Evolutionary conservation across 768 basidiomycete species (phyloP).

Genomic region (Mycena filopes): DNA sequence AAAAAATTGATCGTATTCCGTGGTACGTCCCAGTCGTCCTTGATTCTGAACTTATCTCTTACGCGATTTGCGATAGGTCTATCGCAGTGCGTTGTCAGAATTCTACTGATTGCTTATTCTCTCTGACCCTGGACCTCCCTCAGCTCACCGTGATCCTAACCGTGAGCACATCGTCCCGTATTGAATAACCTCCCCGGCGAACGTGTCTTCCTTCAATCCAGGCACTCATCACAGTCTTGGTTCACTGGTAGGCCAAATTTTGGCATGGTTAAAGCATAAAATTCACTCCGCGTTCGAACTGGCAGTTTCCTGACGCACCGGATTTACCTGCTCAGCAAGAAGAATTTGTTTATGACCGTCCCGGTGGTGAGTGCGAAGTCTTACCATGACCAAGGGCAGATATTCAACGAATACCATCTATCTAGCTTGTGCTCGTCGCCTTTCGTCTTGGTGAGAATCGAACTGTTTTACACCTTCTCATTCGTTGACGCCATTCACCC

Average conservation of each 20-base stretch:
- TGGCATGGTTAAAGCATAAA: not conserved
- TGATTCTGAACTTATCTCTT: too few relatives aligned
- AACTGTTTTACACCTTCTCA: not conserved
- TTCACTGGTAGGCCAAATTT: constrained; percentile 48
- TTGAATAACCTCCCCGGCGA: not conserved
- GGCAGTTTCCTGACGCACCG: constrained; percentile 48
- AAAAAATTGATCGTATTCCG: constrained; percentile 42
- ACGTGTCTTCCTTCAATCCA: constrained; percentile 19
- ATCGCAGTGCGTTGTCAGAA: constrained; percentile 17
- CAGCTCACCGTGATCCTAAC: constrained; percentile 38
- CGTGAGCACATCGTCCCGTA: constrained; percentile 27
- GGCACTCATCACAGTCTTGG: constrained; percentile 53
- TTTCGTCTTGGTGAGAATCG: constrained; percentile 35
- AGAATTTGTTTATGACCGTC: constrained; percentile 33
- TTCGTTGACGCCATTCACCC: too few relatives aligned
- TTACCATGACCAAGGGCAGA: too few relatives aligned
- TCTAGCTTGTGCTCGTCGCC: constrained; percentile 32
- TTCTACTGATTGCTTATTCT: not conserved
- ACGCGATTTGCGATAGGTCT: not conserved
- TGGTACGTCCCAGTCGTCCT: constrained; percentile 33
- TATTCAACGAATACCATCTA: not conserved
- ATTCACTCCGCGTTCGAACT: too few relatives aligned
- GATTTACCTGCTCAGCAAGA: constrained; percentile 44
- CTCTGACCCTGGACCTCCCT: constrained; percentile 15
- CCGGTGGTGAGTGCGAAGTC: constrained; percentile 33